Base-by-base conservation (phyloP, 2,329 filamentous ascomycete species). In the Fusarium sacchari region DNA sequence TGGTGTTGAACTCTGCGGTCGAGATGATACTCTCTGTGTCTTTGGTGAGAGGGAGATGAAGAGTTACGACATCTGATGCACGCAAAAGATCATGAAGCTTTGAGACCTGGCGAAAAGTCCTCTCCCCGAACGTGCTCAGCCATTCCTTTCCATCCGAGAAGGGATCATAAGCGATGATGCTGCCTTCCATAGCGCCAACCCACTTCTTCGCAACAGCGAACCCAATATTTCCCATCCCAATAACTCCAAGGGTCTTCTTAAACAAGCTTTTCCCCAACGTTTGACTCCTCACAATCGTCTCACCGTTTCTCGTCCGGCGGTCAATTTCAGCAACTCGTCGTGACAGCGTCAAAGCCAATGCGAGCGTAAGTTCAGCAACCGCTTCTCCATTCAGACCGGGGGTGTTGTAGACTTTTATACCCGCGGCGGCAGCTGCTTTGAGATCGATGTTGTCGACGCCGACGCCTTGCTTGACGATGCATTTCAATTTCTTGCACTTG, bases 381-480 rank as follows among this genome's bases (percentile, higher is more conserved):
- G 39, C 32, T 37, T 61, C 50, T 2, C 50, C 52, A 8, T 59
- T 61, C 0, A 61, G 14, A 7, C 59, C 59, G 0, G 50, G 59
- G 1, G 50, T 61, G 1, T 59, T 61, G 7, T 59, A 59, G 0
- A 61, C 59, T 5, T 18, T 12, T 1, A 61, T 59, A 0, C 30
- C 59, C 7, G 40, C 20, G 14, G 6, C 5, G 0, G 22, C 6
- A 1, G 59, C 59, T 11, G 59, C 50, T 17, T 61, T 6, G 15
- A 61, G 50, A 1, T 61, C 39, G 30, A 61, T 61, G 13, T 61
- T 61, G 6, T 61, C 59, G 5, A 61, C 50, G 0, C 59, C 50
- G 15, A 61, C 59, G 15, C 59, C 59, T 37, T 61, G 59, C 30
- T 61, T 61, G 20, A 59, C 22, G 12, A 61, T 59, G 20, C 36